Evolutionary conservation across 2,329 filamentous ascomycete genomes (phyloP), one percentile per base, ranked within the genome.

Genomic region (Coleophoma crateriformis): DNA sequence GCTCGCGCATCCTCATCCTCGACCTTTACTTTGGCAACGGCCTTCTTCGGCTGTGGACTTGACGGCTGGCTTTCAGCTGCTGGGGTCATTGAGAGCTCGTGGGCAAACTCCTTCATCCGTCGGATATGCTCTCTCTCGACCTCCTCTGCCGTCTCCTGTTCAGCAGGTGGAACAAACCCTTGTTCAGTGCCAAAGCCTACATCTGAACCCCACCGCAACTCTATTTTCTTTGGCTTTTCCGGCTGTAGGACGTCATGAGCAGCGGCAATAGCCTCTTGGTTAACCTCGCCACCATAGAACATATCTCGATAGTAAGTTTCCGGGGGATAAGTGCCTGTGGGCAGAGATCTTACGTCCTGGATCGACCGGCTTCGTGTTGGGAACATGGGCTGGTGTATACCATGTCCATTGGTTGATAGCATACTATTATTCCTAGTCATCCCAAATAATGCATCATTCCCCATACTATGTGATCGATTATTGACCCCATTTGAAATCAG

Each of bases 121-220:
- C 77, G 74, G 14, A 85, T 66, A 40, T 82, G 72, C 33, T 75
- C 71, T 52, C 76, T 73, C 35, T 79, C 75, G 33, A 83, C 66
- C 12, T 76, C 74, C 51, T 84, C 81, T 33, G 73, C 71, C 3
- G 79, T 79, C 35, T 84, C 81, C 56, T 79, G 75, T 51, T 75
- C 68, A 7, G 76, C 72, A 10, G 72, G 71, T 1, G 82, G 77
- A 7, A 79, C 68, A 58, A 84, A 89, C n/a, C 74, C 76, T 57
- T 80, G 78, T 6, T 73, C 64, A 19, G 68, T 66, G 53, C 70
- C 75, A 62, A 89, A 89, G 50, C 72, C 79, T n/a, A 75, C 64
- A 64, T 89, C 85, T 1, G 85, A 85, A 10, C 85, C 85, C 78
- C 82, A 88, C 53, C 79, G 78, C 41, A 86, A 71, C 37, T 64